Evolutionary conservation across 805 yeast genomes (phyloP).

Genomic region (Ogataea dorogensis): DNA sequence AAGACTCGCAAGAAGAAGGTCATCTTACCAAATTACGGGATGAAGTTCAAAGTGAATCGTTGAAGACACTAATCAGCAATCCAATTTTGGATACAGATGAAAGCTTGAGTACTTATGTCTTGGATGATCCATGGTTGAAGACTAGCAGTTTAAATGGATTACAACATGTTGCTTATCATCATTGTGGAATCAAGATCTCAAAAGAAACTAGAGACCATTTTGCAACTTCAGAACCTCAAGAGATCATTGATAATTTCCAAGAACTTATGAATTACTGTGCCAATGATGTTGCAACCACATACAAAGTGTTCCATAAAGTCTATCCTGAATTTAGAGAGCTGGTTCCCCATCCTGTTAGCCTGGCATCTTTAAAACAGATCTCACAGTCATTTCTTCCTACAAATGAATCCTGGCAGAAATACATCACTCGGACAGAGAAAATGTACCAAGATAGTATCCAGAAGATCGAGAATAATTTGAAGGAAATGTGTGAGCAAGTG

Average conservation of each 20-base stretch:
- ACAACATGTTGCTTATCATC: constrained; percentile 73
- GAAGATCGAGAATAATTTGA: constrained; percentile 57
- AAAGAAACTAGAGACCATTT: constrained; percentile 70
- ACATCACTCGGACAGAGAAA: constrained; percentile 65
- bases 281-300: constrained; percentile 75
- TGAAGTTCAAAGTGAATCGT: constrained; percentile 24
- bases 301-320: constrained; percentile 60
- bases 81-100: constrained; percentile 34
- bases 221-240: constrained; percentile 49
- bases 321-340: constrained; percentile 64
- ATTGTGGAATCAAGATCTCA: constrained; percentile 66
- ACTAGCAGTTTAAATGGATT: constrained; percentile 77
- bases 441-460: constrained; percentile 58
- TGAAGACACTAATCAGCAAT: constrained; percentile 29
- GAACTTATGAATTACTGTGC: constrained; percentile 79
- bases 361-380: constrained; percentile 78
- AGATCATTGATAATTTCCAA: constrained; percentile 56
- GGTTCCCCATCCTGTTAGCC: constrained; percentile 93
- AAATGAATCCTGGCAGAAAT: constrained; percentile 66
- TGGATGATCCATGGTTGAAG: constrained; percentile 84
- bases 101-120: constrained; percentile 27
- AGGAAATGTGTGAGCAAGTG: constrained; percentile 58
- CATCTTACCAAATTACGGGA: constrained; percentile 21
- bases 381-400: constrained; percentile 80
- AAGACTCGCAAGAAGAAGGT: constrained; percentile 20